Conservation (phyloP, 306 rosid genomes). For the Vigna trinervia region DNA sequence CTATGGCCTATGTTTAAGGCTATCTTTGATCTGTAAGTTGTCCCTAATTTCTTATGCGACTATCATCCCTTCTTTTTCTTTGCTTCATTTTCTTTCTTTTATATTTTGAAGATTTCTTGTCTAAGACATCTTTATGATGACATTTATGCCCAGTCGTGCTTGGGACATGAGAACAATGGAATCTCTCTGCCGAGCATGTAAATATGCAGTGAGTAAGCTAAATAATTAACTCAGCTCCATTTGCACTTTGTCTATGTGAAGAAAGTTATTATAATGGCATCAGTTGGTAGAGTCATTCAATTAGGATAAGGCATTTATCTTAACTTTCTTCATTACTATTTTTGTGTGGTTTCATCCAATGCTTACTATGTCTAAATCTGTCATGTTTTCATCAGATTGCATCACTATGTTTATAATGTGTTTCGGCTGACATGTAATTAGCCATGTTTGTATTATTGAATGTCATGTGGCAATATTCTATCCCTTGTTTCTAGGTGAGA, state of each 20-base stretch:
- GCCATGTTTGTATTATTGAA: slow-evolving; percentile 45
- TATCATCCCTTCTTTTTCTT: not conserved
- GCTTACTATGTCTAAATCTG: slow-evolving; percentile 18
- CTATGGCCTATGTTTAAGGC: slow-evolving; percentile 98
- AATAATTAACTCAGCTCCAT: slow-evolving; percentile 31
- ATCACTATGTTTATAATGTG: slow-evolving; percentile 25
- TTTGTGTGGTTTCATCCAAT: slow-evolving; percentile 34
- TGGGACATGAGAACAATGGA: slow-evolving; percentile 99
- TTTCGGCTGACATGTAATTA: slow-evolving; percentile 15
- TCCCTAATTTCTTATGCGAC: slow-evolving; percentile 33
- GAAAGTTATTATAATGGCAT: slow-evolving; percentile 27
- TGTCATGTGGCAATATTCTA: slow-evolving; percentile 52
- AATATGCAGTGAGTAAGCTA: slow-evolving; percentile 88
- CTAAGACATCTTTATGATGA: slow-evolving; percentile 41
- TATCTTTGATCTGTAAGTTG: slow-evolving; percentile 91
- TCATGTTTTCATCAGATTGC: not conserved
- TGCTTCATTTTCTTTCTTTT: slow-evolving; percentile 3
- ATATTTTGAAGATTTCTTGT: slow-evolving; percentile 24
- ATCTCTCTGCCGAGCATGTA: slow-evolving; percentile 99
- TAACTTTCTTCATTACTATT: not conserved
- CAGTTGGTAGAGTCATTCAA: slow-evolving; percentile 27
- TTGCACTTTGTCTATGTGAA: slow-evolving; percentile 21
- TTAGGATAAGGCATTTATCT: slow-evolving; percentile 34
- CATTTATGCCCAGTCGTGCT: slow-evolving; percentile 79
- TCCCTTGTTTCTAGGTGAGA: slow-evolving; percentile 80